Conservation (phyloP, 2,329 filamentous ascomycete genomes). For the Gyromitra esculenta region DNA sequence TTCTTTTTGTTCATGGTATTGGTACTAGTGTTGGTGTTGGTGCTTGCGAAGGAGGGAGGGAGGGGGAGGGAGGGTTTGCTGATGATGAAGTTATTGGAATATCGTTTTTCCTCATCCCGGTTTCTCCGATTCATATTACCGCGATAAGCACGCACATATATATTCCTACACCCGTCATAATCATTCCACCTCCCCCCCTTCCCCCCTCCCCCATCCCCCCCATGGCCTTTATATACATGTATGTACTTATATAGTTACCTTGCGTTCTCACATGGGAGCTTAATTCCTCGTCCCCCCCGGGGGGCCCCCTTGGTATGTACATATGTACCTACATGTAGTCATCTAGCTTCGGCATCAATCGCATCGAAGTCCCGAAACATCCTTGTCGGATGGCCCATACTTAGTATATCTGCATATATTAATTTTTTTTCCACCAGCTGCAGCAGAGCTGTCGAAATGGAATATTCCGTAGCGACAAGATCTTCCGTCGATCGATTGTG, state of each 20-base stretch:
- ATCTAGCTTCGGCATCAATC: neutral
- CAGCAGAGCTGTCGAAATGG: neutral
- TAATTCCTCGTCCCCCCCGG: no score
- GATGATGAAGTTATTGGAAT: no score
- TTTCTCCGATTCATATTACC: neutral
- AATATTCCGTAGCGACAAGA: no score
- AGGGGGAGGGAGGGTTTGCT: no score
- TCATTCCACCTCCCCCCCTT: neutral
- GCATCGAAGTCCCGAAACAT: conserved; percentile 4
- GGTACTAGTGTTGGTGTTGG: no score
- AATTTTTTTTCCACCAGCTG: neutral
- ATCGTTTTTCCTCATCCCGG: neutral
- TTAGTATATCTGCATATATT: neutral
- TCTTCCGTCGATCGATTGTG: no score
- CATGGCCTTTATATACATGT: no score
- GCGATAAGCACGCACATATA: neutral
- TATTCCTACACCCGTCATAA: neutral
- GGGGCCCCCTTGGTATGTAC: neutral
- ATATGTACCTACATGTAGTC: neutral
- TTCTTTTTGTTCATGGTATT: neutral
- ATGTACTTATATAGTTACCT: no score
- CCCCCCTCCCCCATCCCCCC: no score
- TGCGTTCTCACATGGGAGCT: no score
- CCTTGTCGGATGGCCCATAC: neutral
- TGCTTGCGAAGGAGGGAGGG: no score